These are phyloP conservation scores for Dipteronia sinensis DNA, from an alignment of 345 rosid genomes.

Conservation along the genomic window DNA sequence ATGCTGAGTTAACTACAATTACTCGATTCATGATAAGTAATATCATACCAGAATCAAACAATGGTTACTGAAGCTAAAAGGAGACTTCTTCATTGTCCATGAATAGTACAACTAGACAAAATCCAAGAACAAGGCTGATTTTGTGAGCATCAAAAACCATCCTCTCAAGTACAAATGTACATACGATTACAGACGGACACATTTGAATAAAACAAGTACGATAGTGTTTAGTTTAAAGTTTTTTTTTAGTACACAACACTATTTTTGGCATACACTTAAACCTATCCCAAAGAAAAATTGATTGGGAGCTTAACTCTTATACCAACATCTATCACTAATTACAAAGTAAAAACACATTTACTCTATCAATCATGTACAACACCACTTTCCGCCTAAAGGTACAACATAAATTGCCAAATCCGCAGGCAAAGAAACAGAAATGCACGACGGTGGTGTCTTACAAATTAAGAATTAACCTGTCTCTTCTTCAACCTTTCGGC, in stretches of 20 bases:
- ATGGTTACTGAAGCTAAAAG: too few species aligned
- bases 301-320: neutral
- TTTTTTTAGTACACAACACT: neutral
- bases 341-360: too few species aligned
- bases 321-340: neutral
- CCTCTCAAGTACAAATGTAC: neutral
- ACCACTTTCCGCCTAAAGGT: neutral
- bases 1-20: too few species aligned
- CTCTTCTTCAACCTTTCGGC: slow-evolving; percentile 48
- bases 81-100: too few species aligned
- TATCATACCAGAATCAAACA: too few species aligned
- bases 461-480: slow-evolving; percentile 10
- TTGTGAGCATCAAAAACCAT: neutral
- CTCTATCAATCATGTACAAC: slow-evolving; percentile 16
- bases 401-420: slow-evolving; percentile 12
- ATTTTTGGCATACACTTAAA: neutral
- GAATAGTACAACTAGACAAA: too few species aligned
- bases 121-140: too few species aligned
- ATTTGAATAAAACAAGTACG: neutral
- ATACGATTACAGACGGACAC: neutral
- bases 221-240: neutral
- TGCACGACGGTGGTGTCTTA: too few species aligned
- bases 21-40: too few species aligned
- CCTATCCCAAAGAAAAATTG: neutral
- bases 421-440: neutral